Base-by-base conservation (phyloP, 169 alveolate genomes). In the Plasmodium vivax region DNA sequence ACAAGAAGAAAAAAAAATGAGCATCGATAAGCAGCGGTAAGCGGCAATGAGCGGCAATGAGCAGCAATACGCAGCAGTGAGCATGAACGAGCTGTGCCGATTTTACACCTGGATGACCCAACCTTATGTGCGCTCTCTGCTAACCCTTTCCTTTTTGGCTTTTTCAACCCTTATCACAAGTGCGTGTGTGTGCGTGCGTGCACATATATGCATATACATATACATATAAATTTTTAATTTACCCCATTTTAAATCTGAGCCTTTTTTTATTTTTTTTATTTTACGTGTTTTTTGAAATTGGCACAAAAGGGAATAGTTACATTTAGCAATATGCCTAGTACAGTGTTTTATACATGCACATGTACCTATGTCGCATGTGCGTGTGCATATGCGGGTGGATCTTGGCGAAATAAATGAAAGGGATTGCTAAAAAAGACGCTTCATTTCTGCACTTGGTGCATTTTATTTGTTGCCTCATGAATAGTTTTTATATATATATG, bases 1-100 rank as follows among this genome's bases (percentile, higher is more conserved):
- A 54, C 51, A 87, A 87, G 82, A 87, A 79, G 80, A 75, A 54
- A 32, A 87, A 77, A 47, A 87, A 47, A 82, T 82, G 38, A 51
- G 62, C 30, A 23, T 3, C 27, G 30, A 45, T 16, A 41, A 41
- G 58, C 77, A 85, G 62, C 3, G 68, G 16, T 51, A 23, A 51
- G 16, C 16, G 16, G 23, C 8, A 16, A 38, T 38, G 6, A 38
- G 41, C 9, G n/a, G 51, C 27, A 51, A 45, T 16, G 58, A 41
- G 58, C 77, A 85, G 6, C 45, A 38, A 3, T 12, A 3, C 12
- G 16, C 19, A 14, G 62, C 23, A 51, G 62, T 51, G 62, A 51
- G 16, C 16, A 51, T 51, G 12, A 51, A 51, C 62, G 62, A 51
- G 58, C 54, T 45, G 7, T 68, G 77, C 77, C 4, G 9, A 68